Conservation (phyloP, 1,284 basidiomycete species). For the Heterobasidion parviporum region DNA sequence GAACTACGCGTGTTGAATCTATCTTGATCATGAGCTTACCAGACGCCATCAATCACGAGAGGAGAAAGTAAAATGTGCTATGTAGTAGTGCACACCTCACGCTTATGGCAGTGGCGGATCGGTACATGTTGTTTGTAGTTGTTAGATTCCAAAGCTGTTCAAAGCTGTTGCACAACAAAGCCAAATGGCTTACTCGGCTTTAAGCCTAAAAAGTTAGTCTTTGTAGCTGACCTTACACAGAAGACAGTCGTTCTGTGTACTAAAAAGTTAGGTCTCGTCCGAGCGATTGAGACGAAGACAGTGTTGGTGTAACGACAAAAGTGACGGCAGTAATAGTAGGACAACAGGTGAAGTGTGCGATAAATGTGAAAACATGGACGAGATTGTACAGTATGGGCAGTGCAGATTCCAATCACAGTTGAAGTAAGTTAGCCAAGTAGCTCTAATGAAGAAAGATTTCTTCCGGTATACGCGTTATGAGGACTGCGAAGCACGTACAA, state of each 20-base stretch:
- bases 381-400: neutral
- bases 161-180: neutral
- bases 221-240: too few relatives aligned
- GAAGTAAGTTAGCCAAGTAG: neutral
- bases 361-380: neutral
- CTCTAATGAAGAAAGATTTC: neutral
- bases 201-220: too few relatives aligned
- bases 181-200: neutral
- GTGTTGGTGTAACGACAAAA: too few relatives aligned
- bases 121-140: conserved; percentile 1
- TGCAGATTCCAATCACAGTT: conserved; percentile 1
- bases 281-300: too few relatives aligned
- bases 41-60: conserved; percentile 11
- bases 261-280: too few relatives aligned
- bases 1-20: neutral
- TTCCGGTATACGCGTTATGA: conserved; percentile 36
- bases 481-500: conserved; percentile 64
- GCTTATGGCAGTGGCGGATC: neutral
- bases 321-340: neutral
- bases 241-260: too few relatives aligned
- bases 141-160: conserved; percentile 2
- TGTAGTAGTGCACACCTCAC: neutral
- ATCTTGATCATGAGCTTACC: conserved; percentile 9
- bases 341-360: neutral
- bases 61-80: neutral